Conservation (phyloP, 495 filamentous ascomycete genomes). For the Evansstolkia leycettana region DNA sequence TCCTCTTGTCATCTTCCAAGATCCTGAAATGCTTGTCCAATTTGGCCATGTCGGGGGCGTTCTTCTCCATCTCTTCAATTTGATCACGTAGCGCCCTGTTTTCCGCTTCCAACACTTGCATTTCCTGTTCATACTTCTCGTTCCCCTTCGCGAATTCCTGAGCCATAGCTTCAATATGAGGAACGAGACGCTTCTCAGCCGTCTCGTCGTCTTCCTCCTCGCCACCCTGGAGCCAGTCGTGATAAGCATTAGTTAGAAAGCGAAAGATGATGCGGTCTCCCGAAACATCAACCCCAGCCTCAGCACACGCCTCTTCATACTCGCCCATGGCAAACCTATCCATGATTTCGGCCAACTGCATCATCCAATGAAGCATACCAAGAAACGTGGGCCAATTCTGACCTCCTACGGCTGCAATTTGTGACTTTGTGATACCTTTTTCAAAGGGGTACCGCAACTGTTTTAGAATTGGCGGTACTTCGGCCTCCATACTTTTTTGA, state of each 20-base stretch:
- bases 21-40: constrained; percentile 76
- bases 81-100: constrained; percentile 65
- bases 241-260: constrained; percentile 79
- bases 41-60: constrained; percentile 65
- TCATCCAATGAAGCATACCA: constrained; percentile 94
- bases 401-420: constrained; percentile 85
- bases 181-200: constrained; percentile 57
- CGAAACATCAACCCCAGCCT: constrained; percentile 73
- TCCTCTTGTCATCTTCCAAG: constrained; percentile 78
- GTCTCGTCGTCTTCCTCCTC: constrained; percentile 80
- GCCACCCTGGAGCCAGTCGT: constrained; percentile 71
- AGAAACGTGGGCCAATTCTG: constrained; percentile 94
- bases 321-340: constrained; percentile 59
- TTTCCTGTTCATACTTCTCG: constrained; percentile 64
- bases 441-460: constrained; percentile 91
- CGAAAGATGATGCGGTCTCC: constrained; percentile 88
- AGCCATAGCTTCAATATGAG: constrained; percentile 84
- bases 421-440: constrained; percentile 85
- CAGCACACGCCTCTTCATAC: constrained; percentile 81
- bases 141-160: constrained; percentile 76
- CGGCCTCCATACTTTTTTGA: constrained; percentile 81
- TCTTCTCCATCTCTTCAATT: constrained; percentile 78
- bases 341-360: constrained; percentile 89
- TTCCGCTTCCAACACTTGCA: constrained; percentile 73
- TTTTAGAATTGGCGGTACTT: constrained; percentile 82